phyloP scores from a whole-genome alignment of 768 basidiomycete genomes.

The Gloeopeniophorella convolvens region DNA sequence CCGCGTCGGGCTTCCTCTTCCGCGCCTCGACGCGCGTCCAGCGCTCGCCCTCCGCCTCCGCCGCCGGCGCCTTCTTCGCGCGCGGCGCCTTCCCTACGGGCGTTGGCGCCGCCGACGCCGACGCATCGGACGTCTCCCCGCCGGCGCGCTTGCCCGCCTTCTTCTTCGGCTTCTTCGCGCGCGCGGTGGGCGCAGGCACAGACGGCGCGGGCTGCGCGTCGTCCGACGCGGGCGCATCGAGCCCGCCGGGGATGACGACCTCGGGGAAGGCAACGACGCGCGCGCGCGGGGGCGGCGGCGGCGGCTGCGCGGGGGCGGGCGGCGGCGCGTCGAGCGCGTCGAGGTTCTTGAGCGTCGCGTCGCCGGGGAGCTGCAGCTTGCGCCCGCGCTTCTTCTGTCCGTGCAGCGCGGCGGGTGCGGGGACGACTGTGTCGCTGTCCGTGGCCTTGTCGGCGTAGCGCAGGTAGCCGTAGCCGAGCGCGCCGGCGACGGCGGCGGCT shows the following conservation, averaged over 20 bases:
- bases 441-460: no score
- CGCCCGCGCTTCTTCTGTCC: constrained; percentile 31
- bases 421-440: constrained; percentile 2
- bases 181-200: constrained; percentile 14
- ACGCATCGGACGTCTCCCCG: constrained; percentile 22
- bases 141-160: constrained; percentile 31
- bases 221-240: constrained; percentile 27
- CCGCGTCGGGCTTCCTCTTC: constrained; percentile 24
- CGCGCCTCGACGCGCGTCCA: constrained; percentile 67
- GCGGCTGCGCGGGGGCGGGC: constrained; percentile 22
- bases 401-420: constrained; percentile 3
- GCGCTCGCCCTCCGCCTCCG: constrained; percentile 48
- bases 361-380: constrained; percentile 16
- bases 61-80: constrained; percentile 32
- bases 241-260: constrained; percentile 40
- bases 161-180: constrained; percentile 41
- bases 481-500: constrained; percentile 34
- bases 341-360: constrained; percentile 13
- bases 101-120: constrained; percentile 2
- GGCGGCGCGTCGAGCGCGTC: constrained; percentile 9
- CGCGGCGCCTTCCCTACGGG: constrained; percentile 21
- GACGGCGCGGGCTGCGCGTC: not conserved
- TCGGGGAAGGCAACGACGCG: constrained; percentile 34
- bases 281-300: constrained; percentile 24
- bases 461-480: constrained; percentile 36